These are phyloP conservation scores for Sclerotinia borealis DNA, from an alignment of 2,329 filamentous ascomycete species.

Conservation along the genomic window DNA sequence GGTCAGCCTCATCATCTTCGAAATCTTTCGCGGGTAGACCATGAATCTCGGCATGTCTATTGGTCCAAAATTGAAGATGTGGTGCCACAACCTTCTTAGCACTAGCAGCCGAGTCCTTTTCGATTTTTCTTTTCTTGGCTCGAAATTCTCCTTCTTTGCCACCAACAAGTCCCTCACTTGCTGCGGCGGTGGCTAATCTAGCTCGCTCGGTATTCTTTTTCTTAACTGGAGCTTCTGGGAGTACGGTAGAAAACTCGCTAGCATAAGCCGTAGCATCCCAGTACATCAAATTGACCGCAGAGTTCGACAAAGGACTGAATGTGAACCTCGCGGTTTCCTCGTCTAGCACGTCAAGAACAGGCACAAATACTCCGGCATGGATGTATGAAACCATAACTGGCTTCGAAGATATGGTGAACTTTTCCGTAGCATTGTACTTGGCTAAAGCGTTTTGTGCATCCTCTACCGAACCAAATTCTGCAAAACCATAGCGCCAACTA, in stretches of 20 bases:
- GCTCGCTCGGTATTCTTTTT: conserved; percentile 30
- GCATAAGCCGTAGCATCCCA: conserved; percentile 71
- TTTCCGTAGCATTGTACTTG: conserved; percentile 65
- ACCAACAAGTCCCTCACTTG: conserved; percentile 32
- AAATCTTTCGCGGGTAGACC: conserved; percentile 40
- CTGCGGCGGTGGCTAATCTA: conserved; percentile 34
- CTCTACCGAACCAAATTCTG: conserved; percentile 70
- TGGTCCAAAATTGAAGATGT: conserved; percentile 66
- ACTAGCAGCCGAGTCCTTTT: conserved; percentile 34
- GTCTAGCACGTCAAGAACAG: conserved; percentile 54
- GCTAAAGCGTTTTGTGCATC: conserved; percentile 69
- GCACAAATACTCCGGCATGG: conserved; percentile 79
- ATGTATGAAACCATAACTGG: conserved; percentile 68
- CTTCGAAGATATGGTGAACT: conserved; percentile 71
- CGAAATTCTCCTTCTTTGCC: conserved; percentile 33
- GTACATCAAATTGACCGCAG: conserved; percentile 63
- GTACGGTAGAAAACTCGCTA: conserved; percentile 53
- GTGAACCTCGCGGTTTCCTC: conserved; percentile 56
- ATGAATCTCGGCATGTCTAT: conserved; percentile 63
- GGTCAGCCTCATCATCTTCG: conserved; percentile 29
- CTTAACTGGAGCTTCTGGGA: conserved; percentile 35
- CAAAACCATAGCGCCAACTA: conserved; percentile 77
- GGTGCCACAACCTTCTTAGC: conserved; percentile 47
- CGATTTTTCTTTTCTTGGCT: conserved; percentile 51
- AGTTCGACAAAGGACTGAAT: conserved; percentile 65